phyloP scores from a whole-genome alignment of 495 filamentous ascomycete species.

The Hypoxylon cercidicola region DNA sequence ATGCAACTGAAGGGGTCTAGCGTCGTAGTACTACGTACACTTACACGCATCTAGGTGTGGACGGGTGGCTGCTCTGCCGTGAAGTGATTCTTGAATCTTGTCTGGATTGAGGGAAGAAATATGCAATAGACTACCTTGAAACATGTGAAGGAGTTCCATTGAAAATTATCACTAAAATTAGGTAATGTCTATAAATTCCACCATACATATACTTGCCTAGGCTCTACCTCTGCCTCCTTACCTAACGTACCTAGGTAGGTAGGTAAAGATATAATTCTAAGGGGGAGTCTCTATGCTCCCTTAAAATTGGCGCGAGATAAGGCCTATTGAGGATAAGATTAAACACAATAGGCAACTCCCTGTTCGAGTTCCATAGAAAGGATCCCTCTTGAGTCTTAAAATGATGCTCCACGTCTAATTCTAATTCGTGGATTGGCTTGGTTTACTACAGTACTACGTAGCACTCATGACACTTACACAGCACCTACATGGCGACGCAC shows the following conservation, averaged over 20 bases:
- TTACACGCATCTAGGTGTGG: not conserved
- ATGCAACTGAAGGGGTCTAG: conserved; percentile 3
- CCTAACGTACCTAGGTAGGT: not conserved
- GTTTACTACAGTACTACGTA: not conserved
- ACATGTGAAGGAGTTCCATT: too few relatives aligned
- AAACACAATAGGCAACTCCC: conserved; percentile 18
- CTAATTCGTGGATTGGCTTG: not conserved
- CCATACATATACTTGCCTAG: too few relatives aligned
- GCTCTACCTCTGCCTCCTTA: not conserved
- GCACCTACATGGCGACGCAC: too few relatives aligned
- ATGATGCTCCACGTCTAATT: conserved; percentile 16
- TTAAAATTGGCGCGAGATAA: conserved; percentile 30
- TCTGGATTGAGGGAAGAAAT: not conserved
- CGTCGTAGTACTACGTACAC: conserved; percentile 4
- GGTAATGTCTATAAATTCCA: too few relatives aligned
- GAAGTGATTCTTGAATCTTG: not conserved
- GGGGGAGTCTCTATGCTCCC: conserved; percentile 12
- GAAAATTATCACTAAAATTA: too few relatives aligned
- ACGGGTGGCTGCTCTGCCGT: not conserved
- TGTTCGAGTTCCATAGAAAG: conserved; percentile 17
- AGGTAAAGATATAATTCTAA: not conserved
- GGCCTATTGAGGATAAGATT: conserved; percentile 17
- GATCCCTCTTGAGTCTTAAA: conserved; percentile 13
- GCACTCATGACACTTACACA: not conserved
- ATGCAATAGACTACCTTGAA: too few relatives aligned